These are phyloP conservation scores for Auricularia heimuer DNA, from an alignment of 768 basidiomycete genomes.

Conservation along the genomic window DNA sequence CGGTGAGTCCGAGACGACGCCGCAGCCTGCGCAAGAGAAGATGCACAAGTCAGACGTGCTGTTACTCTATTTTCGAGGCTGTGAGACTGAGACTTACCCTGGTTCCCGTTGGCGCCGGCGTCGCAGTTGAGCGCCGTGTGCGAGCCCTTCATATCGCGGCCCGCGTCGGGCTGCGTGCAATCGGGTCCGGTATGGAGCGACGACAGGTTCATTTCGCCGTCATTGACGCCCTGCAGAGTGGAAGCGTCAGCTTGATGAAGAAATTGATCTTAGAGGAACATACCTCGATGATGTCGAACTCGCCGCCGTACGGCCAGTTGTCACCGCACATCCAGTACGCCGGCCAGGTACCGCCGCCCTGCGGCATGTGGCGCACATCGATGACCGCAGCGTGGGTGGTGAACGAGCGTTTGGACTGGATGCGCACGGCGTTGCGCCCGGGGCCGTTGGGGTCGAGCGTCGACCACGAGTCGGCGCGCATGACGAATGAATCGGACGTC, in stretches of 20 bases:
- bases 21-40: conserved; percentile 31
- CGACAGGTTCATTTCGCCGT: conserved; percentile 29
- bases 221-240: not conserved
- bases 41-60: no score
- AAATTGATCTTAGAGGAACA: not conserved
- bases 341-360: conserved; percentile 40
- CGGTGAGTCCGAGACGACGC: conserved; percentile 31
- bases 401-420: conserved; percentile 44
- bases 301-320: conserved; percentile 40
- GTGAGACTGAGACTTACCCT: conserved; percentile 18
- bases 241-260: no score
- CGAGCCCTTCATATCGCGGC: conserved; percentile 40
- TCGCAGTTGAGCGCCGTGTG: conserved; percentile 33
- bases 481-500: conserved; percentile 39
- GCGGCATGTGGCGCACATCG: conserved; percentile 49
- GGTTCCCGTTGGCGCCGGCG: conserved; percentile 39
- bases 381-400: conserved; percentile 46
- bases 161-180: conserved; percentile 33
- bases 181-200: conserved; percentile 45
- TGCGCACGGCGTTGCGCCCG: conserved; percentile 49
- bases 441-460: conserved; percentile 35
- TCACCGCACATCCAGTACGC: conserved; percentile 15
- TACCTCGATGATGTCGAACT: conserved; percentile 14
- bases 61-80: no score
- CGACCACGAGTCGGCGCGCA: conserved; percentile 45